Base-by-base conservation (phyloP, 495 filamentous ascomycete species). In the Penicillium lividum region DNA sequence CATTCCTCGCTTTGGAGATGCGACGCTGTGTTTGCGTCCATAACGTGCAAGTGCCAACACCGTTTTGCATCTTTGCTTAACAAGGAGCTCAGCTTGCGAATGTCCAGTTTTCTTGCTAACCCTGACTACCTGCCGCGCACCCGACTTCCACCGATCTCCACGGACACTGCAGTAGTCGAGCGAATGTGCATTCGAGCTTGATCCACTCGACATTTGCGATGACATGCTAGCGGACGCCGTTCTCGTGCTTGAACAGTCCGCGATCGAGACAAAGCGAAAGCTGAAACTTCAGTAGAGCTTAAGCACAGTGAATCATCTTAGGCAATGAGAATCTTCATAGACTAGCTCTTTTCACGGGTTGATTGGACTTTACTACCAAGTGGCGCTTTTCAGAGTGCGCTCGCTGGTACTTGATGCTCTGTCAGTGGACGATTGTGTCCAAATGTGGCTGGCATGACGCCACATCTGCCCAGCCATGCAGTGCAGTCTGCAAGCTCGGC, bases 1-100 rank as follows among this genome's bases (percentile, higher is more conserved):
- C 45, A 4, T 48, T n/a, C 10, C 45, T 48, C 25, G 45, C 45
- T 48, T 48, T 48, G 27, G 45, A 48, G 27, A 48, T 7, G n/a
- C 27, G 0, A 30, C 2, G 45, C 45, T 48, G 27, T n/a, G 13
- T 47, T 47, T 47, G 5, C 45, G 29, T 27, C 45, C 45, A 47
- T 47, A 22, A 13, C 0, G 45, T 48, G 45, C 27, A 25, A 48
- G 45, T 6, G 45, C 45, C 45, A 25, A 48, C 45, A 48, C 45
- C 45, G 7, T n/a, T 13, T 5, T 2, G n/a, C 10, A 48, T 48
- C 7, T 1, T 31, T 48, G 27, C 45, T n/a, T 6, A 8, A 48
- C 27, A 48, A 30, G 27, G 0, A 48, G 45, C 27, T 48, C 27
- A 48, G 27, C 27, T 29, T 0, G 45, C 9, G 3, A 47, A 47